Percentiles rank a stretch among this genome's conserved stretches.
Conservation (phyloP, 495 filamentous ascomycete genomes). For the Daldinia concentrica region DNA sequence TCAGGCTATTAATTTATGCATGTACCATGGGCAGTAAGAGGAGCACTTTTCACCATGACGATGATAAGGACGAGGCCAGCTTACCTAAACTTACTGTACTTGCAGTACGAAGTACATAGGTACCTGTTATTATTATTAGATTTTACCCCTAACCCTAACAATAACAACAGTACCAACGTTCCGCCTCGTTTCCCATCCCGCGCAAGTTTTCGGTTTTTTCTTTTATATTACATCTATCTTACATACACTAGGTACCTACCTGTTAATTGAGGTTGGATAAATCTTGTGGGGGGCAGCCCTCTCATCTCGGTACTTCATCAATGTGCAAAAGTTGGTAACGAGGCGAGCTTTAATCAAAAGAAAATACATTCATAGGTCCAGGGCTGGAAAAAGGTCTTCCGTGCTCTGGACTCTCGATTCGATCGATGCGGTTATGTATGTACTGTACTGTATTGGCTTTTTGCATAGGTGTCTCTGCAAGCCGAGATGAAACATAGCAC, state of each 20-base stretch:
- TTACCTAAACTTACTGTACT: conserved; percentile 29
- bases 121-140: conserved; percentile 5
- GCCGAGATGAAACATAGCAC: conserved; percentile 40
- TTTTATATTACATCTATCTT: conserved; percentile 19
- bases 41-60: background rate
- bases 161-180: too few species aligned
- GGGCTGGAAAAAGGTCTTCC: conserved; percentile 16
- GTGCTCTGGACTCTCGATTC: conserved; percentile 18
- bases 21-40: conserved; percentile 4
- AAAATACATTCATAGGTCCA: background rate
- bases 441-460: conserved; percentile 1
- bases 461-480: conserved; percentile 19
- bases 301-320: conserved; percentile 39
- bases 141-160: conserved; percentile 3
- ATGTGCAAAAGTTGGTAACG: conserved; percentile 29
- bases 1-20: conserved; percentile 20
- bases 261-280: conserved; percentile 30
- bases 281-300: conserved; percentile 35
- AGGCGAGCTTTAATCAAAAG: conserved; percentile 19
- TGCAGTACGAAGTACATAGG: background rate
- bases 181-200: conserved; percentile 29
- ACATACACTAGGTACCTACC: too few species aligned
- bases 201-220: conserved; percentile 18
- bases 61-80: conserved; percentile 11
- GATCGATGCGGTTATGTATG: conserved; percentile 5